Evolutionary conservation across 495 filamentous ascomycete genomes (phyloP), one percentile per base, ranked within the genome.

Genomic region (Talaromyces stipitatus): DNA sequence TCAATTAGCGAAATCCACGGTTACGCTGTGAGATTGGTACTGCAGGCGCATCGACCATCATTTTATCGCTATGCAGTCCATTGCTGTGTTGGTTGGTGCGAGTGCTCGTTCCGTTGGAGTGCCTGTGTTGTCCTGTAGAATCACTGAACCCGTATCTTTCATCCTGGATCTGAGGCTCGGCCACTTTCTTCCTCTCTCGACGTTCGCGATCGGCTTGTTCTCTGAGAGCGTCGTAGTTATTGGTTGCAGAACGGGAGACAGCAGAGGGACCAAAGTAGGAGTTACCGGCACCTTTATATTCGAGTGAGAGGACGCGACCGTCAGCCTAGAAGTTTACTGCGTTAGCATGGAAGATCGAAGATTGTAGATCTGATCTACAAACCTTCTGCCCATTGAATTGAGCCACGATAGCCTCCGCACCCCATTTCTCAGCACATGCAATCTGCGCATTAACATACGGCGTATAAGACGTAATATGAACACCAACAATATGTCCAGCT

Each of bases 351-450:
- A 38, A n/a, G 16, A 41, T n/a, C n/a, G 32, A n/a, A 16, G 10
- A 41, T 41, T 1, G 9, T 16, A 41, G 36, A 20, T 8, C 2
- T 41, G 32, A n/a, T 36, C 5, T 12, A 7, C 36, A 14, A 18
- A 95, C 92, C 68, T 82, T 89, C 67, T 95, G 86, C 62, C 90
- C 87, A 70, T 98, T 87, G 69, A 95, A 96, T 10, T 83, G 89
- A 41, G 81, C 79, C 58, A 98, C 86, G 4, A 90, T 86, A 36
- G 78, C 84, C 59, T 96, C 89, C 0, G 90, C 94, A 20, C 82
- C 85, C 51, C 83, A 82, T 64, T 84, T 90, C 48, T 85, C 86
- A 53, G 83, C 81, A 66, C 95, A 95, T 2, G 86, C 77, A 56
- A 97, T 83, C 69, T 97, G 92, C 10, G 88, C 91, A 43, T 90